Conservation (phyloP, 2,329 filamentous ascomycete species). For the Fusarium hainanense region DNA sequence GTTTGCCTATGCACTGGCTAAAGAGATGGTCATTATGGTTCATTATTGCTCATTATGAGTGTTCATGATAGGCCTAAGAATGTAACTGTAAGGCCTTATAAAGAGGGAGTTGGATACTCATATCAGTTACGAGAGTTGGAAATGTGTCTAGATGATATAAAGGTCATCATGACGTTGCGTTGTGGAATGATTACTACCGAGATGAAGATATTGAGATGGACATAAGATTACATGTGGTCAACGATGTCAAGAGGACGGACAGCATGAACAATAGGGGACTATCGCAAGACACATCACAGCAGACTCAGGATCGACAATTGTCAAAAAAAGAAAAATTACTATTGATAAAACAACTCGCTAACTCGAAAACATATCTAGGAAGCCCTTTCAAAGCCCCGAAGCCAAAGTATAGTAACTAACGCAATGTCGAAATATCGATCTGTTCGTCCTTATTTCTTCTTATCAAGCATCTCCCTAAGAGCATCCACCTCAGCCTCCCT, state of each 20-base stretch:
- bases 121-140: no score
- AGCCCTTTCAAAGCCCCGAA: slow-evolving; percentile 28
- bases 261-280: not conserved
- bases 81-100: not conserved
- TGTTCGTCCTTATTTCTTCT: slow-evolving; percentile 30
- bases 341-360: slow-evolving; percentile 16
- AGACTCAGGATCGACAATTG: not conserved
- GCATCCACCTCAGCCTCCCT: slow-evolving; percentile 74
- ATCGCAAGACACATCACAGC: not conserved
- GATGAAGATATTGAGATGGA: not conserved
- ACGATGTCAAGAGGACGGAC: not conserved
- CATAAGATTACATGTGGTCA: not conserved
- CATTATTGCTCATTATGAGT: slow-evolving; percentile 35
- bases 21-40: slow-evolving; percentile 40
- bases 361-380: slow-evolving; percentile 24
- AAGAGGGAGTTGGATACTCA: rapidly evolving
- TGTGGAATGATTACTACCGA: no score
- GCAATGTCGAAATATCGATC: not conserved
- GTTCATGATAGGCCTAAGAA: not conserved
- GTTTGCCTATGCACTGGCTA: slow-evolving; percentile 13
- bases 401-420: not conserved
- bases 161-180: no score
- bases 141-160: no score
- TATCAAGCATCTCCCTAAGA: slow-evolving; percentile 62
- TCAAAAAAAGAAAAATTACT: slow-evolving; percentile 16